Percentiles rank a stretch among this genome's conserved stretches.
phyloP scores from a whole-genome alignment of 495 filamentous ascomycete species.

The Xylaria cubensis region DNA sequence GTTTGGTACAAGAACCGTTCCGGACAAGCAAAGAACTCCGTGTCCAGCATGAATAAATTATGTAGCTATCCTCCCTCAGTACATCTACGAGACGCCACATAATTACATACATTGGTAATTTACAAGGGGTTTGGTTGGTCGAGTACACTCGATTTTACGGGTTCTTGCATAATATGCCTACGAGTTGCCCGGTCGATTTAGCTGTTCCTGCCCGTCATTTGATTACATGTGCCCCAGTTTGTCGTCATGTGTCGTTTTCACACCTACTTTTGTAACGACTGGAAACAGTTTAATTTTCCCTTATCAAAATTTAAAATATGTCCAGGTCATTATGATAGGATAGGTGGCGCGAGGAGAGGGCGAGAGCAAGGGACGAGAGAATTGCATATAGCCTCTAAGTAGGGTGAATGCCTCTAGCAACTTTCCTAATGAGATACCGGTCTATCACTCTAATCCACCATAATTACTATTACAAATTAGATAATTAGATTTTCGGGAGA shows the following conservation, averaged over 20 bases:
- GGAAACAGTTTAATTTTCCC: not conserved
- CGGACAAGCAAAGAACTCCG: conserved; percentile 33
- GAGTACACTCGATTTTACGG: conserved; percentile 39
- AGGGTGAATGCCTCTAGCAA: not conserved
- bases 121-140: conserved; percentile 40
- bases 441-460: not conserved
- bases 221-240: conserved; percentile 31
- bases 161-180: conserved; percentile 41
- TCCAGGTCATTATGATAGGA: not conserved
- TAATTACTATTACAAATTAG: not conserved
- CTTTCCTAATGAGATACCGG: not conserved
- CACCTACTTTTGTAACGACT: not conserved
- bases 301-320: not conserved
- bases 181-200: conserved; percentile 35
- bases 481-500: not conserved
- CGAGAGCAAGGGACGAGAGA: not conserved
- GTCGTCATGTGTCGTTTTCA: conserved; percentile 28
- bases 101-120: conserved; percentile 40
- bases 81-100: conserved; percentile 46
- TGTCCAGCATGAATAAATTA: conserved; percentile 36
- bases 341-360: not conserved
- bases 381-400: not conserved
- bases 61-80: conserved; percentile 43
- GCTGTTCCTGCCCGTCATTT: conserved; percentile 35
- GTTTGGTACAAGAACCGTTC: conserved; percentile 29